Evolutionary conservation across 345 rosid genomes (phyloP), one percentile per base, ranked within the genome.

Genomic region (Psidium friedrichsthalianum): DNA sequence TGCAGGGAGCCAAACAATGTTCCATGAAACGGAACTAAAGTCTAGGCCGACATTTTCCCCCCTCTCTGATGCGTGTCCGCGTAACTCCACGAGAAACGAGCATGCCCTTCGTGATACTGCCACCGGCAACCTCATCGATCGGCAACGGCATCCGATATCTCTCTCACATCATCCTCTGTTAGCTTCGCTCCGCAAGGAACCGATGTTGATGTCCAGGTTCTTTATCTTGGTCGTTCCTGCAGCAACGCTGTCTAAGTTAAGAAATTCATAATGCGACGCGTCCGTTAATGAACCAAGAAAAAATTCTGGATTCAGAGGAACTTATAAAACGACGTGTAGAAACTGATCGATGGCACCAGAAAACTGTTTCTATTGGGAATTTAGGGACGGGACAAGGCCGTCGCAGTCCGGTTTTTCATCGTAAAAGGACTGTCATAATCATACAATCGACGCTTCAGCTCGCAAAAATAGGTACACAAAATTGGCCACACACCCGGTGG

Each of bases 171-270:
- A 24, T 90, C 88, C 82, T 83, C 86, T 5, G 87, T 84, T 27
- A 91, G 91, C 83, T 90, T 91, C 85, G 90, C 90, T 84, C 29
- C 29, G 49, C 69, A 90, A 32, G 27, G 94, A 89, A 15, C 91
- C 90, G 20, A 88, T 88, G 57, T 91, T 92, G 51, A 61, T 74
- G 53, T 89, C 94, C 86, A 93, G 86, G 89, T 90, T 92, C 88
- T 92, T 92, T 3, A 90, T 88, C 90, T 89, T 90, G 10, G 93
- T 90, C 27, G 95, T 91, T 76, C 95, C 94, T 90, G 61, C 58
- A 42, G 18, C 40, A 22, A 25, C 20, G 76, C 32, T 24, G 42
- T 8, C n/a, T 22, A 25, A 11, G 16, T 29, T 74, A 47, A 29
- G 83, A 56, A n/a, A 49, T 13, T 42, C 14, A 2, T 8, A 25